phyloP scores from a whole-genome alignment of 441 rosid species.

The Gossypium gossypioides region DNA sequence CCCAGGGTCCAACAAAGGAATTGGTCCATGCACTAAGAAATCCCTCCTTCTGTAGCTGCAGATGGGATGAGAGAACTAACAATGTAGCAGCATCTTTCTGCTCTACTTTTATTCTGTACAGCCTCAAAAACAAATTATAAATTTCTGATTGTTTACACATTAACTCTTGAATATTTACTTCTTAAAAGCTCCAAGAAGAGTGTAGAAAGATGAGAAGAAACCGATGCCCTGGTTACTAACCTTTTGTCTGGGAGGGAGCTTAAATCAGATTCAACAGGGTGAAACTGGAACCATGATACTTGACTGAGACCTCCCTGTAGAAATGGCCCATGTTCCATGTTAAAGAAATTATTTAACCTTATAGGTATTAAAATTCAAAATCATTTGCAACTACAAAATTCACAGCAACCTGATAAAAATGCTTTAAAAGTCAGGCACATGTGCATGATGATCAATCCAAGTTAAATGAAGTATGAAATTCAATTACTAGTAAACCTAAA shows the following conservation, averaged over 20 bases:
- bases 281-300: constrained; percentile 95
- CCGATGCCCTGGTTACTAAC: constrained; percentile 28
- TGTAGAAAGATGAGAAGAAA: not conserved
- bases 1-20: constrained; percentile 99
- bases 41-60: constrained; percentile 79
- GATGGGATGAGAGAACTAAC: constrained; percentile 86
- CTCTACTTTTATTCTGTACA: constrained; percentile 59
- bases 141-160: constrained; percentile 9
- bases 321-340: constrained; percentile 8
- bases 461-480: not conserved
- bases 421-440: not conserved
- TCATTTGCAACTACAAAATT: not conserved
- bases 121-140: constrained; percentile 13
- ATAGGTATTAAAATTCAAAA: not conserved
- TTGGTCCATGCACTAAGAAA: constrained; percentile 93
- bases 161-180: constrained; percentile 3
- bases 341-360: not conserved
- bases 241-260: constrained; percentile 63
- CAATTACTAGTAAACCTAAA: not conserved
- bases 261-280: constrained; percentile 78
- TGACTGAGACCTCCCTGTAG: constrained; percentile 79
- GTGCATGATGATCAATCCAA: not conserved
- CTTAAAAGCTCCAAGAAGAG: not conserved
- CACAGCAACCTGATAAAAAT: not conserved
- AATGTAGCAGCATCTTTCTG: constrained; percentile 77